A percentile compares a stretch with the other conserved stretches of the same genome.
phyloP scores from a whole-genome alignment of 495 filamentous ascomycete species.

The Aspergillus nidulans region DNA sequence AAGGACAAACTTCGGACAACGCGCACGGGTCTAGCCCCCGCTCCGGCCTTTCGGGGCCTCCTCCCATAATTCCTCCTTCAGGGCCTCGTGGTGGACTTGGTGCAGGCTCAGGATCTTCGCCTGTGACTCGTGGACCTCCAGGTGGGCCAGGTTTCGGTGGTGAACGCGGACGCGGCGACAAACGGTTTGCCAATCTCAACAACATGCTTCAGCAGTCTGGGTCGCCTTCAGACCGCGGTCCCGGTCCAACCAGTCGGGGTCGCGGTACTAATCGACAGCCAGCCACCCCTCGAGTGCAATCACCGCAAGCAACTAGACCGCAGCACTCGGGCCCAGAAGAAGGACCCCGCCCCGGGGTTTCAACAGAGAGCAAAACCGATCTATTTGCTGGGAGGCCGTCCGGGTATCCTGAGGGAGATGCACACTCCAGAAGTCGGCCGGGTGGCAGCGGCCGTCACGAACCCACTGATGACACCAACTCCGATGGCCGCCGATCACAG shows the following conservation, averaged over 20 bases:
- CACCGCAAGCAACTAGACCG: slow-evolving; percentile 30
- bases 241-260: slow-evolving; percentile 35
- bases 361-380: slow-evolving; percentile 21
- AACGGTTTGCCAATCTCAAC: slow-evolving; percentile 42
- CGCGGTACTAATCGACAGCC: slow-evolving; percentile 35
- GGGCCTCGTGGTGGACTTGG: slow-evolving; percentile 33
- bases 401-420: slow-evolving; percentile 18
- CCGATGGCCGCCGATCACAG: slow-evolving; percentile 25
- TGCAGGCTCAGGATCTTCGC: slow-evolving; percentile 21
- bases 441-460: slow-evolving; percentile 27
- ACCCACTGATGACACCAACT: slow-evolving; percentile 28
- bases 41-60: slow-evolving; percentile 21
- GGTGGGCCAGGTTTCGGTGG: slow-evolving; percentile 27
- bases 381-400: slow-evolving; percentile 16
- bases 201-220: slow-evolving; percentile 43
- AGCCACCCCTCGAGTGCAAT: slow-evolving; percentile 20
- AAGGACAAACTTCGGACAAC: slow-evolving; percentile 22
- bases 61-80: slow-evolving; percentile 30
- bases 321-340: slow-evolving; percentile 25
- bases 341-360: slow-evolving; percentile 14
- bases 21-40: slow-evolving; percentile 18
- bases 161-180: slow-evolving; percentile 40
- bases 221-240: slow-evolving; percentile 28
- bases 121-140: slow-evolving; percentile 24
- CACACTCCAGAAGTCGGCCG: slow-evolving; percentile 15